These are phyloP conservation scores for Gynochthodes officinalis DNA, from an alignment of 257 asterid species.

Conservation along the genomic window DNA sequence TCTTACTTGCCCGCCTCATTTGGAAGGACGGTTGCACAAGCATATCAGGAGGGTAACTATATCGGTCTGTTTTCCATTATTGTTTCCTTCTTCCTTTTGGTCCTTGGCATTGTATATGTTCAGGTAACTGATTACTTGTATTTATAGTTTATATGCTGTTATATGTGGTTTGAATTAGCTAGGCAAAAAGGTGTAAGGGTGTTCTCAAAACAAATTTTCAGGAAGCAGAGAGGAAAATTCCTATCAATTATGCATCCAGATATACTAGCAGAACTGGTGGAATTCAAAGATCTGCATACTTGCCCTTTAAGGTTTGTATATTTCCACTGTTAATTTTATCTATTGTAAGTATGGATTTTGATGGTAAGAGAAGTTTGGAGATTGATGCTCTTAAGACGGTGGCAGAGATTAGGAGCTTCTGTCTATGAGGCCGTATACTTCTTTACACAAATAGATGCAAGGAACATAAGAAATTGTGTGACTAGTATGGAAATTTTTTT, in stretches of 20 bases:
- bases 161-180: background rate
- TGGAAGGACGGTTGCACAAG: slow-evolving; percentile 89
- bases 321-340: background rate
- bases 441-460: background rate
- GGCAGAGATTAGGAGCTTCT: background rate
- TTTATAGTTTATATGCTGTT: slow-evolving; percentile 14
- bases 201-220: slow-evolving; percentile 28
- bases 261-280: slow-evolving; percentile 67
- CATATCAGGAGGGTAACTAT: slow-evolving; percentile 81
- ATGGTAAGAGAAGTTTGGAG: background rate
- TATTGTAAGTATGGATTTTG: background rate
- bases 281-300: slow-evolving; percentile 80
- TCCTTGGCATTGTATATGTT: slow-evolving; percentile 92
- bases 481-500: background rate
- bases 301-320: slow-evolving; percentile 78
- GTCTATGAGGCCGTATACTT: background rate
- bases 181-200: slow-evolving; percentile 23
- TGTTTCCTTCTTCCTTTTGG: slow-evolving; percentile 73
- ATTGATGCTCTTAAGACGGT: background rate
- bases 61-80: slow-evolving; percentile 71
- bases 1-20: slow-evolving; percentile 96
- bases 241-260: slow-evolving; percentile 86
- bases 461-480: background rate
- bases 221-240: slow-evolving; percentile 99
- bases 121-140: slow-evolving; percentile 48